Base-by-base conservation (phyloP, 179 eudicot species). In the Silene coronaria region DNA sequence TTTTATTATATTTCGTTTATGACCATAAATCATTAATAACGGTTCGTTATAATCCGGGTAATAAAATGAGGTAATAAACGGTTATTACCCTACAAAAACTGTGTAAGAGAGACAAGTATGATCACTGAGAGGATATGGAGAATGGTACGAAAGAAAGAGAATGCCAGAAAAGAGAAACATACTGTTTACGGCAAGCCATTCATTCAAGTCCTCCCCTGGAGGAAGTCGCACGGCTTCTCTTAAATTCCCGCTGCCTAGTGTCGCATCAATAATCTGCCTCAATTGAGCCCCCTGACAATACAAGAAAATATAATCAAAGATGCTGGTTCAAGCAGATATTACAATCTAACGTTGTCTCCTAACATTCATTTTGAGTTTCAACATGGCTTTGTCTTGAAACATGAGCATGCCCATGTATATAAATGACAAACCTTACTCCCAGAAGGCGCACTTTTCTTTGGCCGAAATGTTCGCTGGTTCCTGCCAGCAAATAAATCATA, bases 161-260 rank as follows among this genome's bases (percentile, higher is more conserved):
- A 48, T n/a, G 51, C 2, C 3, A 70, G 0, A 71, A 70, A n/a
- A 6, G 57, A 68, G 82, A 71, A 55, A 71, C 8, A 46, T 87
- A 94, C 98, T 94, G 84, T 94, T 94, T 76, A 94, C 98, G 58
- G 98, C 98, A 77, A 94, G 98, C 98, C 98, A 94, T 86, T 94
- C 98, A 84, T 94, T 90, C 68, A 90, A 79, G 82, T 94, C 98
- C 80, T 94, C 98, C 60, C 98, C 98, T 16, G 98, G 98, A 71
- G 98, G 98, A 82, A 94, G 92, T 75, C 92, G 89, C 74, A 94
- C 98, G 48, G 98, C 98, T 86, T 94, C 97, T 81, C 98, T 90
- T 71, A 94, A 81, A 77, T 94, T 94, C 83, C 97, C 98, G 78
- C 97, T 91, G 24, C 98, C 98, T 74, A 94, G 87, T 46, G 97